phyloP scores from a whole-genome alignment of 2,329 filamentous ascomycete genomes.

The Didymella segeticola region DNA sequence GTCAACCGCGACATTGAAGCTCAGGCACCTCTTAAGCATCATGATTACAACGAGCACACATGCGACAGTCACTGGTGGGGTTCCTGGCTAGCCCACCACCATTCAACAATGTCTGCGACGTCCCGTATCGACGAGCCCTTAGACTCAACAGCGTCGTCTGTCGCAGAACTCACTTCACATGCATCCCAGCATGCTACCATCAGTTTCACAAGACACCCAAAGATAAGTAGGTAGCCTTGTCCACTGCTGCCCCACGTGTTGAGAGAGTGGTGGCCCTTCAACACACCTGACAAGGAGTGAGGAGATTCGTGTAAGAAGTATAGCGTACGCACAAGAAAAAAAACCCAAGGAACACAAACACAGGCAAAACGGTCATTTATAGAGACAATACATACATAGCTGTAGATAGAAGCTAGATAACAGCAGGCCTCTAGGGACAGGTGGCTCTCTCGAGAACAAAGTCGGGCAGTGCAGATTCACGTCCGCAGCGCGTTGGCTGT shows the following conservation, averaged over 20 bases:
- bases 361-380: slow-evolving; percentile 17
- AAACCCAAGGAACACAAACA: slow-evolving; percentile 12
- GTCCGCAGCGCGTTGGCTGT: too few species aligned
- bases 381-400: slow-evolving; percentile 10
- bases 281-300: slow-evolving; percentile 19
- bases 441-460: too few species aligned
- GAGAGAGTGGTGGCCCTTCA: slow-evolving; percentile 6
- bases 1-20: too few species aligned
- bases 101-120: background rate
- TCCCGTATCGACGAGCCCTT: slow-evolving; percentile 5
- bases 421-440: background rate
- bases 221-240: slow-evolving; percentile 16
- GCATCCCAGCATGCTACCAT: slow-evolving; percentile 3
- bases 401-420: slow-evolving; percentile 6
- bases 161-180: background rate
- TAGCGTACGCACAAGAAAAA: slow-evolving; percentile 9
- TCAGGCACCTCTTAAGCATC: background rate
- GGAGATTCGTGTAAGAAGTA: slow-evolving; percentile 25
- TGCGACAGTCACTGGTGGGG: background rate
- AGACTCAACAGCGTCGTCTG: slow-evolving; percentile 5
- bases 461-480: too few species aligned
- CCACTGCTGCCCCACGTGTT: slow-evolving; percentile 1
- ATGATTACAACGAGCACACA: background rate
- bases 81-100: background rate
- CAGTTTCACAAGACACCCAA: slow-evolving; percentile 13